A percentile compares a stretch with the other conserved stretches of the same genome.
phyloP scores from a whole-genome alignment of 1,139 yeast genomes.

The Magnusiomyces sp. region DNA sequence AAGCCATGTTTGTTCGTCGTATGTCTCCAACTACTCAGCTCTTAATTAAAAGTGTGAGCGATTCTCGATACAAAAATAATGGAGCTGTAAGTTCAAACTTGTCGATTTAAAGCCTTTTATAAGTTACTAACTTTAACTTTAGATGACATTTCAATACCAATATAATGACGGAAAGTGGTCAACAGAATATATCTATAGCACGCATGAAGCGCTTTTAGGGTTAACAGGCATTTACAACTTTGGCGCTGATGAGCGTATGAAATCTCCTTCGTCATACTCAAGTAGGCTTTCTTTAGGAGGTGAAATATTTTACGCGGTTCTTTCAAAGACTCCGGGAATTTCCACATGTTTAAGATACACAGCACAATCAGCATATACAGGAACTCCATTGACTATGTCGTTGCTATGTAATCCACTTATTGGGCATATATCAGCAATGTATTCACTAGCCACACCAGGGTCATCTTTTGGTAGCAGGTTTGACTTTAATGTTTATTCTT shows the following conservation, averaged over 20 bases:
- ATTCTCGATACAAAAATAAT: conserved; percentile 49
- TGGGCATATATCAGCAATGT: conserved; percentile 85
- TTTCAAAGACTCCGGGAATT: conserved; percentile 58
- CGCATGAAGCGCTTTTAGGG: conserved; percentile 83
- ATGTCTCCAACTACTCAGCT: conserved; percentile 54
- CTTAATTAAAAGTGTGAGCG: conserved; percentile 66
- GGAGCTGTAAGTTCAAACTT: conserved; percentile 31
- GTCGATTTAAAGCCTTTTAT: conserved; percentile 4
- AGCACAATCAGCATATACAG: conserved; percentile 77
- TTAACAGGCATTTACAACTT: conserved; percentile 70
- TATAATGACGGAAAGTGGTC: conserved; percentile 56
- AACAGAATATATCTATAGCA: conserved; percentile 75
- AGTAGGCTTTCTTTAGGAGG: conserved; percentile 63
- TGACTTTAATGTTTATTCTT: conserved; percentile 86
- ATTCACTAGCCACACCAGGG: conserved; percentile 71
- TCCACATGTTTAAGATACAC: conserved; percentile 81
- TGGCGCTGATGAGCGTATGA: conserved; percentile 29
- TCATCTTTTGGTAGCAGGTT: conserved; percentile 78
- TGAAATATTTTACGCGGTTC: conserved; percentile 84
- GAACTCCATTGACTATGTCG: conserved; percentile 84
- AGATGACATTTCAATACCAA: conserved; percentile 63
- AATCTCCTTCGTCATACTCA: conserved; percentile 32
- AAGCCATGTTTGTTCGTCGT: conserved; percentile 76
- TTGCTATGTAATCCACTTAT: conserved; percentile 80
- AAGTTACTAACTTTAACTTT: conserved; percentile 9